Percentiles rank a stretch among this genome's conserved stretches.
phyloP scores from a whole-genome alignment of 1,139 yeast species.

The Lodderomyces margitis region DNA sequence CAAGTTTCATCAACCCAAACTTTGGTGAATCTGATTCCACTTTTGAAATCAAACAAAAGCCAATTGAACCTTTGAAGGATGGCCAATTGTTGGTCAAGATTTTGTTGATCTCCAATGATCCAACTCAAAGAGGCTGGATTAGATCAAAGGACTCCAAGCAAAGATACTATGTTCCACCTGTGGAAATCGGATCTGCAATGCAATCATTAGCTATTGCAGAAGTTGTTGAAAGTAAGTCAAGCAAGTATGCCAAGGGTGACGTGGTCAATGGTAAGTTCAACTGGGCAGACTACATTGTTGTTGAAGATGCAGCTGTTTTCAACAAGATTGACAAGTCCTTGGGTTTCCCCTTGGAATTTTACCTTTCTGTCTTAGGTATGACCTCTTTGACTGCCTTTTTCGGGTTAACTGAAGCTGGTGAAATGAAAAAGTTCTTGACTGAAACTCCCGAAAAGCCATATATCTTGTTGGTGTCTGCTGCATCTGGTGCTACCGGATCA shows the following conservation, averaged over 20 bases:
- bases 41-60: constrained; percentile 19
- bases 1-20: constrained; percentile 17
- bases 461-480: constrained; percentile 57
- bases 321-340: constrained; percentile 24
- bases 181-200: constrained; percentile 47
- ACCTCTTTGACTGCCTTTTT: constrained; percentile 66
- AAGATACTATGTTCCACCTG: constrained; percentile 48
- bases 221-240: constrained; percentile 44
- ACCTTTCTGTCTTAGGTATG: constrained; percentile 40
- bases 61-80: constrained; percentile 26
- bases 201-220: constrained; percentile 51
- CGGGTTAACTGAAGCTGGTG: constrained; percentile 48
- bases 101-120: constrained; percentile 59
- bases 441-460: constrained; percentile 29
- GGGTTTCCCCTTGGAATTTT: constrained; percentile 26
- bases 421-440: constrained; percentile 23
- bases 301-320: constrained; percentile 20
- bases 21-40: constrained; percentile 21
- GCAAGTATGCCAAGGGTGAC: constrained; percentile 43
- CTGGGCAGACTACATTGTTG: constrained; percentile 33
- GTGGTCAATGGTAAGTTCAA: constrained; percentile 26
- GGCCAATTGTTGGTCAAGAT: constrained; percentile 49
- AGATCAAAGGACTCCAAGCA: constrained; percentile 34
- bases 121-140: constrained; percentile 66
- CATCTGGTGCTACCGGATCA: constrained; percentile 72